phyloP scores from a whole-genome alignment of 1,284 basidiomycete genomes.

The Puccinia brachypodii region DNA sequence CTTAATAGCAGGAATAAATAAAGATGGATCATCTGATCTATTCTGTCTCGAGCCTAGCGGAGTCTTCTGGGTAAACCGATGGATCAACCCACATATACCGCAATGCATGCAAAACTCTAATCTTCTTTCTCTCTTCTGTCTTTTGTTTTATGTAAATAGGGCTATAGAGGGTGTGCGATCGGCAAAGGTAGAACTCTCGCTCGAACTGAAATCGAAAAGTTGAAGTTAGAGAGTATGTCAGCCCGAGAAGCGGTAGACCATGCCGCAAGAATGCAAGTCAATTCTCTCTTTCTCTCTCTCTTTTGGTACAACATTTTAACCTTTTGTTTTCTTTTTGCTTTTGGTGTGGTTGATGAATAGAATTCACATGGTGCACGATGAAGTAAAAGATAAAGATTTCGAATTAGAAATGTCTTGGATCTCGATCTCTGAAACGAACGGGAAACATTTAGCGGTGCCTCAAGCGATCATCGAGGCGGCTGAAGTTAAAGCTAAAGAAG shows the following conservation, averaged over 20 bases:
- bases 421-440: slow-evolving; percentile 73
- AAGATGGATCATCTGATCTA: slow-evolving; percentile 74
- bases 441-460: slow-evolving; percentile 78
- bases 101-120: neutral
- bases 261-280: slow-evolving; percentile 87
- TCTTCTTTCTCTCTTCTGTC: neutral
- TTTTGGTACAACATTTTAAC: neutral
- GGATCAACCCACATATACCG: neutral
- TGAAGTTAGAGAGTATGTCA: slow-evolving; percentile 75
- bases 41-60: slow-evolving; percentile 95
- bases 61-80: slow-evolving; percentile 77
- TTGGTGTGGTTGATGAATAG: slow-evolving; percentile 59
- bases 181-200: slow-evolving; percentile 96
- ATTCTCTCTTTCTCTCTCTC: neutral
- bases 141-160: slow-evolving; percentile 60
- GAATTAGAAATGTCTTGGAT: slow-evolving; percentile 99
- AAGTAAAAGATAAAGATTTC: slow-evolving; percentile 95
- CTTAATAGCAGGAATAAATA: slow-evolving; percentile 85
- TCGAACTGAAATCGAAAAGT: slow-evolving; percentile 97
- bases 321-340: neutral
- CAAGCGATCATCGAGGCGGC: slow-evolving; percentile 80
- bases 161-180: slow-evolving; percentile 88
- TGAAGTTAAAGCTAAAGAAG: slow-evolving; percentile 81
- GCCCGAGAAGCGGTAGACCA: slow-evolving; percentile 83
- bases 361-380: slow-evolving; percentile 96